Percentiles rank a stretch among this genome's conserved stretches.
These are phyloP conservation scores for Termitomyces heimii DNA, from an alignment of 768 basidiomycete species.

Conservation along the genomic window DNA sequence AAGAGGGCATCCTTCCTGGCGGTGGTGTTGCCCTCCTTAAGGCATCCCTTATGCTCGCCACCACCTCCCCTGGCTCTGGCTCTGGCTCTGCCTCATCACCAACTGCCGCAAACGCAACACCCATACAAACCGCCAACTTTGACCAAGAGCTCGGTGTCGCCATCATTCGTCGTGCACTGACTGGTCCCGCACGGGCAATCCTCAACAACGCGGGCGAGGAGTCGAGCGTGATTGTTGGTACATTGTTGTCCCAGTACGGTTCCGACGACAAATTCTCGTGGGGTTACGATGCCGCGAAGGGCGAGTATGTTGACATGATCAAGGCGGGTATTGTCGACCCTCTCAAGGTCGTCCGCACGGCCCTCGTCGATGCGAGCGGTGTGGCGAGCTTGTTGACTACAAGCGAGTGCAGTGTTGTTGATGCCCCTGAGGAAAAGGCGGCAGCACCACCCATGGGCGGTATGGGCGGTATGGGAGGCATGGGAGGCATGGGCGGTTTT, in stretches of 20 bases:
- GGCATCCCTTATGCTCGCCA: constrained; percentile 67
- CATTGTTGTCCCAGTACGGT: constrained; percentile 66
- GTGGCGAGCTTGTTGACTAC: constrained; percentile 94
- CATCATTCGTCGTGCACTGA: constrained; percentile 85
- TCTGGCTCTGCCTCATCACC: constrained; percentile 44
- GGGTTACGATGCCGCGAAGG: constrained; percentile 90
- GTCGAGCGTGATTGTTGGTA: constrained; percentile 87
- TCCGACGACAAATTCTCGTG: constrained; percentile 70
- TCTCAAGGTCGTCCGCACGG: constrained; percentile 91
- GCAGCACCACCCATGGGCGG: constrained; percentile 45
- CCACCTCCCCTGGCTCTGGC: constrained; percentile 40
- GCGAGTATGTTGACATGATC: constrained; percentile 95
- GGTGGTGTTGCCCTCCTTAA: constrained; percentile 93
- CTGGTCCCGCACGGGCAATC: constrained; percentile 82
- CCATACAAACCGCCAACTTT: constrained; percentile 84
- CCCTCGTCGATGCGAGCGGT: constrained; percentile 86
- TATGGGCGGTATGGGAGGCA: constrained; percentile 36
- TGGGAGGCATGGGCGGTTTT: constrained; percentile 36
- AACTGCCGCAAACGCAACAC: constrained; percentile 49
- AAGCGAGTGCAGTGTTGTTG: constrained; percentile 88
- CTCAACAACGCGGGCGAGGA: constrained; percentile 94
- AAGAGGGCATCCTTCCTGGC: constrained; percentile 97
- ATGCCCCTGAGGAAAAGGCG: constrained; percentile 78
- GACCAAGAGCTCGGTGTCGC: constrained; percentile 95
- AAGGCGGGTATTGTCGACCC: constrained; percentile 93